Base-by-base conservation (phyloP, 1,284 basidiomycete species). In the Boletus calvinii region DNA sequence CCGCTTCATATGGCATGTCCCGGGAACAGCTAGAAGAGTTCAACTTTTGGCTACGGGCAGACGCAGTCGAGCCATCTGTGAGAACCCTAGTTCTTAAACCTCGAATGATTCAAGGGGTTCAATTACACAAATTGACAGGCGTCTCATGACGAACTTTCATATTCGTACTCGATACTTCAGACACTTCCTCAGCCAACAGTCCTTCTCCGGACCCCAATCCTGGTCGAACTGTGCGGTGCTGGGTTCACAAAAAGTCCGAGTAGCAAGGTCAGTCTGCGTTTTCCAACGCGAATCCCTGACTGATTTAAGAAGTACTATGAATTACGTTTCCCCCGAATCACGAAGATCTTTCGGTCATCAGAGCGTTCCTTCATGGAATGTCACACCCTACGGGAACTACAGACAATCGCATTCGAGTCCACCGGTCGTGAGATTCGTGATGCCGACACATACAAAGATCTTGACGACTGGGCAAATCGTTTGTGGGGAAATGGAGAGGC, bases 261-360 rank as follows among this genome's bases (percentile, higher is more conserved):
- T 24, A 80, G 77, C 59, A 72, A 77, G 57, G 90, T 90, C 49
- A 50, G 77, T 64, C 6, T 17, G 9, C 35, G 5, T 34, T 38
- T 34, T 24, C 12, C 22, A 13, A 26, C 30, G 15, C 13, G 6
- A 37, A 26, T 26, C 52, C 24, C 41, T 36, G 13, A 38, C 51
- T 50, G n/a, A 53, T 44, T 32, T 2, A 2, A 50, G 12, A 59
- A 92, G 87, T 76, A 84, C 56, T 94, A 93, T 62, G 90, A 90
- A 61, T 74, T 93, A 4, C 85, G 92, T 6, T 94, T 90, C 68
- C 90, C 92, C 0, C 77, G 92, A 39, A 74, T 93, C 22, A 74
- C 77, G 29, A 92, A 92, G 63, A 71, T 86, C 4, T 82, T 80
- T 62, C 79, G 83, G 6, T 60, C 70, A 0, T 68, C 62, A 12